A percentile compares a stretch with the other conserved stretches of the same genome.
Evolutionary conservation across 108 stramenopile species (phyloP).

Genomic region (Pseudonitzschia multistriata): DNA sequence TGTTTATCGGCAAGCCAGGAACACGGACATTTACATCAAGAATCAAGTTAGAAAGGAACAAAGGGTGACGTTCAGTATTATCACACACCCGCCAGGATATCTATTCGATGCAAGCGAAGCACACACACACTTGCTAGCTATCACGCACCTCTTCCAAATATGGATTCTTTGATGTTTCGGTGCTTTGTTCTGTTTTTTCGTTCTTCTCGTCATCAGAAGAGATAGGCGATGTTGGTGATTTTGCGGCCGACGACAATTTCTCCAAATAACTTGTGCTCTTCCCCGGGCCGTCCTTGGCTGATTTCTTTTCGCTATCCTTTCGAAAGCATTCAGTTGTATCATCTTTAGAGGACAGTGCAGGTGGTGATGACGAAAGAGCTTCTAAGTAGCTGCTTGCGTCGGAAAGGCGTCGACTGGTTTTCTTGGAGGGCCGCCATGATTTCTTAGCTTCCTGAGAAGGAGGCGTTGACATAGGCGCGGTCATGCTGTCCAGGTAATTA

Average conservation of each 20-base stretch:
- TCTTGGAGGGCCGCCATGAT: neutral
- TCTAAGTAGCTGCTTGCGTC: conserved; percentile 8
- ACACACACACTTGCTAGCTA: no score
- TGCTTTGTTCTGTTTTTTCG: neutral
- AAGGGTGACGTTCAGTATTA: no score
- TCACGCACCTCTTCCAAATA: conserved; percentile 40
- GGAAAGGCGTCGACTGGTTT: neutral
- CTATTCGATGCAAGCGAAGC: no score
- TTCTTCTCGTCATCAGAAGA: neutral
- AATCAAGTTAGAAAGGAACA: no score
- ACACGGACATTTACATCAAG: no score
- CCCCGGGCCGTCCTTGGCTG: neutral
- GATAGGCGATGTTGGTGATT: neutral
- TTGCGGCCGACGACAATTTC: neutral
- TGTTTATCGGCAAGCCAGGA: neutral
- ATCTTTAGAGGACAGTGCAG: neutral
- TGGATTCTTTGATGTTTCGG: conserved; percentile 29
- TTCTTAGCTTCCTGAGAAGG: neutral
- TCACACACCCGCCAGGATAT: no score
- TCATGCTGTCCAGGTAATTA: neutral
- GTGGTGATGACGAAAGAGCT: neutral
- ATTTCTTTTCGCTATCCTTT: neutral
- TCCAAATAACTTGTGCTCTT: neutral
- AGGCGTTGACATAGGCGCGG: neutral
- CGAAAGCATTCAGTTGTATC: neutral